Evolutionary conservation across 371 early-diverging fungal species (phyloP).

Genomic region (Apophysomyces variabilis): DNA sequence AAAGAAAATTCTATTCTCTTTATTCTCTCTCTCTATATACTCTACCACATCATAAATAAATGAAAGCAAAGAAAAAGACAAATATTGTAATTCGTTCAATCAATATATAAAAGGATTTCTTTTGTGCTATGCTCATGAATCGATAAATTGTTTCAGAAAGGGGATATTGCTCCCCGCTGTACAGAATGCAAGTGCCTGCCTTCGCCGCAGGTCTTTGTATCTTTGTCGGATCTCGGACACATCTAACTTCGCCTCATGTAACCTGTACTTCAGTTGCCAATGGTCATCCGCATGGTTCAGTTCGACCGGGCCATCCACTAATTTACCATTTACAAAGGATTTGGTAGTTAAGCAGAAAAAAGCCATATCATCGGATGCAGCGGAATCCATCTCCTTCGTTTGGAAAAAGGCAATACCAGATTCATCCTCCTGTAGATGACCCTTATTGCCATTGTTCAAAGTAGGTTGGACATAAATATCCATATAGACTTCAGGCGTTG

Average conservation of each 20-base stretch:
- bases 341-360: neutral
- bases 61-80: too few relatives aligned
- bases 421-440: neutral
- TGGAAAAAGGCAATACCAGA: neutral
- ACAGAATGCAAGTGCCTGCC: neutral
- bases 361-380: neutral
- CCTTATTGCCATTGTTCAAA: slow-evolving; percentile 8
- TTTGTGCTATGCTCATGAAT: neutral
- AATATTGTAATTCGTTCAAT: too few relatives aligned
- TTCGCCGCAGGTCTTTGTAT: neutral
- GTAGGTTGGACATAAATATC: slow-evolving; percentile 51
- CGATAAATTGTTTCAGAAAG: neutral
- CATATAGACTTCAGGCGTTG: slow-evolving; percentile 25
- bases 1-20: too few relatives aligned
- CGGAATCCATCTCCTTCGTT: neutral
- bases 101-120: too few relatives aligned
- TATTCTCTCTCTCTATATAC: too few relatives aligned
- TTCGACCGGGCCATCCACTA: neutral
- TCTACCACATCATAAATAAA: too few relatives aligned
- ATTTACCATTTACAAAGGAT: neutral
- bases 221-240: neutral
- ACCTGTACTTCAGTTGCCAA: slow-evolving; percentile 1
- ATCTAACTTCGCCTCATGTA: neutral
- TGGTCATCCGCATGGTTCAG: neutral
- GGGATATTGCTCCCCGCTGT: neutral